A percentile compares a stretch with the other conserved stretches of the same genome.
These are phyloP conservation scores for Phaffomyces opuntiae DNA, from an alignment of 805 yeast genomes.

Conservation along the genomic window DNA sequence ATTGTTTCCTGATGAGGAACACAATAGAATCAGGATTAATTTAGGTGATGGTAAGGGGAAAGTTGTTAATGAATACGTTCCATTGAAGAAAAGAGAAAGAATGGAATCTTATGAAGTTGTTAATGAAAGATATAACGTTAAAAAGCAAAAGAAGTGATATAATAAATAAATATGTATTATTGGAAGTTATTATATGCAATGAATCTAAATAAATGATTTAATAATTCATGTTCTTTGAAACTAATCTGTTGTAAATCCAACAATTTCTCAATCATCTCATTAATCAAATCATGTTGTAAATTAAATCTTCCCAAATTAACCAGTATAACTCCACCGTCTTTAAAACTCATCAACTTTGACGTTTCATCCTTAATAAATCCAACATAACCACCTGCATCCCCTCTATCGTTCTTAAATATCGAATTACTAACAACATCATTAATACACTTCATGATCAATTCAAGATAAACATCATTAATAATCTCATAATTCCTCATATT, in stretches of 20 bases:
- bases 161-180: neutral
- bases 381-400: neutral
- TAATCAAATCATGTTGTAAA: neutral
- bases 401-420: no score
- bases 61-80: constrained; percentile 47
- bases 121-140: constrained; percentile 54
- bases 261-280: neutral
- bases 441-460: constrained; percentile 3
- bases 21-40: constrained; percentile 33
- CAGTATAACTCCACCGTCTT: neutral
- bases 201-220: neutral
- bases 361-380: neutral
- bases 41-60: constrained; percentile 78
- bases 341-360: neutral
- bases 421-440: neutral
- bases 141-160: constrained; percentile 12
- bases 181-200: neutral
- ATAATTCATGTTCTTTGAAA: neutral
- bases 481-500: constrained; percentile 7
- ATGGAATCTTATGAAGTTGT: constrained; percentile 62
- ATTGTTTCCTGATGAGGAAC: constrained; percentile 13
- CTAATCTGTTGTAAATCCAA: neutral
- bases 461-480: constrained; percentile 9
- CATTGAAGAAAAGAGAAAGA: constrained; percentile 47
- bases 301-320: neutral